Evolutionary conservation across 345 rosid species (phyloP).

Genomic region (Alliaria petiolata): DNA sequence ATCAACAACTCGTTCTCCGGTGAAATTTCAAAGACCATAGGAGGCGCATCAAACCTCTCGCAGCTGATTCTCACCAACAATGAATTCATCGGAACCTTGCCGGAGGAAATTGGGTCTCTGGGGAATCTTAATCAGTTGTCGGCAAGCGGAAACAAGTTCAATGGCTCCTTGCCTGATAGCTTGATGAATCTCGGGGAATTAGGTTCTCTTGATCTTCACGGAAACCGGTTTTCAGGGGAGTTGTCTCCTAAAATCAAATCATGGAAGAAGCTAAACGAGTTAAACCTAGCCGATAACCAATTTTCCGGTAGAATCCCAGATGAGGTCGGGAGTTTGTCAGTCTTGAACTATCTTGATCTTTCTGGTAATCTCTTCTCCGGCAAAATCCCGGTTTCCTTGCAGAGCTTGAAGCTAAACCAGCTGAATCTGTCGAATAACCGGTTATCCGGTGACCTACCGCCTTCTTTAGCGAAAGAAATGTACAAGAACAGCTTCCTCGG

Average conservation of each 20-base stretch:
- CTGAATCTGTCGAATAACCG: constrained; percentile 73
- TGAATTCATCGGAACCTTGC: constrained; percentile 62
- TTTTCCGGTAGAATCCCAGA: constrained; percentile 65
- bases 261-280: constrained; percentile 82
- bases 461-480: constrained; percentile 54
- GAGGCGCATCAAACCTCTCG: constrained; percentile 65
- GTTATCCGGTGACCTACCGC: constrained; percentile 70
- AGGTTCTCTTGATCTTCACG: constrained; percentile 72
- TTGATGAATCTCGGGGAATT: constrained; percentile 54
- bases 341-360: constrained; percentile 88
- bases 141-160: constrained; percentile 56
- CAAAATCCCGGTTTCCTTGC: constrained; percentile 58
- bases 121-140: constrained; percentile 50
- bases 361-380: constrained; percentile 69
- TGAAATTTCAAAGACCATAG: constrained; percentile 49
- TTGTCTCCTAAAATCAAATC: constrained; percentile 53
- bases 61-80: constrained; percentile 58
- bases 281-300: constrained; percentile 59
- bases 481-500: constrained; percentile 69
- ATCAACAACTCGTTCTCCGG: constrained; percentile 65
- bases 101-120: constrained; percentile 71
- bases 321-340: constrained; percentile 62
- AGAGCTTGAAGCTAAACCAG: constrained; percentile 88
- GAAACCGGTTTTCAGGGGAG: constrained; percentile 66
- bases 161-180: constrained; percentile 63